Evolutionary conservation across 495 filamentous ascomycete genomes (phyloP), one percentile per base, ranked within the genome.

Genomic region (Parachaetomium inaequale): DNA sequence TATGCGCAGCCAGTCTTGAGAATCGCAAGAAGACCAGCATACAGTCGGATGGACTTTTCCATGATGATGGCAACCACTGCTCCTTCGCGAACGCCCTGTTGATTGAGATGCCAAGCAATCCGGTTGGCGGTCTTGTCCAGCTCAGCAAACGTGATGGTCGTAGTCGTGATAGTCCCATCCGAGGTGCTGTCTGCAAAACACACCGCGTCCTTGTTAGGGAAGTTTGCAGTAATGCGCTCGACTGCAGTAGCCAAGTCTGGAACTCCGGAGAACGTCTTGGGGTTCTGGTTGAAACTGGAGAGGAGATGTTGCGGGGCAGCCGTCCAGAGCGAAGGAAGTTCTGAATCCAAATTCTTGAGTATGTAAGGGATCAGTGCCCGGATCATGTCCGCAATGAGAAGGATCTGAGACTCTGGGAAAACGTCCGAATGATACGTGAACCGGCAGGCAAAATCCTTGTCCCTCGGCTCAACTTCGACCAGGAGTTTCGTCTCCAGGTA

Each of bases 1-100:
- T 93, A 91, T 32, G 86, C 90, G 57, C 85, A 86, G 10, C 89
- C 89, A 14, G 82, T 74, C 61, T 93, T 92, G 4, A 89, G 67
- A 19, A 88, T 80, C 0, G 86, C 91, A 25, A 95, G 76, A 26
- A 93, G 87, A 0, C 85, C 79, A 25, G 85, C 76, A 68, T 93
- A 93, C 0, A 90, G 73, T 7, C 86, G 72, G 2, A 85, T 63
- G 0, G 84, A 88, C 63, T 90, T 91, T 26, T 90, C 82, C 81
- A 92, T 85, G 25, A 84, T 77, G 17, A 95, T 82, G 29, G 84
- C 84, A 28, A 93, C 74, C 14, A 89, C 73, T 14, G 84, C 78
- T 10, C 82, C 81, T 2, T 77, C 68, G 1, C 67, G 61, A 8
- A 82, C 73, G 2, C 81, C 81, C 7, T 69, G 52, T 32, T 76